These are phyloP conservation scores for Aspergillus sclerotiicarbonarius DNA, from an alignment of 495 filamentous ascomycete genomes.

Conservation along the genomic window DNA sequence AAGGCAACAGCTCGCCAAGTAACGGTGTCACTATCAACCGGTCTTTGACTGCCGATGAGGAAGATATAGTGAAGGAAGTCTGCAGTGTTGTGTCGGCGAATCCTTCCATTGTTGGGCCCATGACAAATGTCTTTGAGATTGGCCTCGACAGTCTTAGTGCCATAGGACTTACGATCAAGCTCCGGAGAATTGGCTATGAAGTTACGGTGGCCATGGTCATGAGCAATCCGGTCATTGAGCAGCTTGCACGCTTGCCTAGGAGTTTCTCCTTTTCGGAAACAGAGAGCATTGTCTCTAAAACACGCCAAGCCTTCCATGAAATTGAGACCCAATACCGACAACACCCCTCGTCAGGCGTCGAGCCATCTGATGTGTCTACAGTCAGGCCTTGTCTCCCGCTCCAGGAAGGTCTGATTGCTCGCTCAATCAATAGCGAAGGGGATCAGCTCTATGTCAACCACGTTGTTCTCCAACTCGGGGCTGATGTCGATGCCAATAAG, in stretches of 20 bases:
- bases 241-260: slow-evolving; percentile 38
- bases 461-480: slow-evolving; percentile 57
- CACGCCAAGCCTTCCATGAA: slow-evolving; percentile 21
- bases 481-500: slow-evolving; percentile 44
- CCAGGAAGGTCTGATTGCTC: slow-evolving; percentile 76
- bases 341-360: slow-evolving; percentile 23
- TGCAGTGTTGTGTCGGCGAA: slow-evolving; percentile 25
- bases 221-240: slow-evolving; percentile 59
- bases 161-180: slow-evolving; percentile 59
- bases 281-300: slow-evolving; percentile 3
- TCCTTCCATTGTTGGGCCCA: slow-evolving; percentile 44
- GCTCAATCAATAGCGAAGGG: slow-evolving; percentile 61
- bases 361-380: slow-evolving; percentile 12
- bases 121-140: slow-evolving; percentile 47
- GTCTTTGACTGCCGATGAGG: slow-evolving; percentile 19
- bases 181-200: slow-evolving; percentile 55
- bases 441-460: slow-evolving; percentile 77
- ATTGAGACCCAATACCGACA: slow-evolving; percentile 58
- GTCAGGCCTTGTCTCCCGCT: slow-evolving; percentile 54
- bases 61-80: slow-evolving; percentile 23
- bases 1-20: slow-evolving; percentile 16
- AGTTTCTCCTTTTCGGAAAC: slow-evolving; percentile 6
- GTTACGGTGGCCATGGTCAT: slow-evolving; percentile 65
- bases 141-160: slow-evolving; percentile 39
- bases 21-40: slow-evolving; percentile 2